phyloP scores from a whole-genome alignment of 2,329 filamentous ascomycete species.

The Penicillium vulpinum region DNA sequence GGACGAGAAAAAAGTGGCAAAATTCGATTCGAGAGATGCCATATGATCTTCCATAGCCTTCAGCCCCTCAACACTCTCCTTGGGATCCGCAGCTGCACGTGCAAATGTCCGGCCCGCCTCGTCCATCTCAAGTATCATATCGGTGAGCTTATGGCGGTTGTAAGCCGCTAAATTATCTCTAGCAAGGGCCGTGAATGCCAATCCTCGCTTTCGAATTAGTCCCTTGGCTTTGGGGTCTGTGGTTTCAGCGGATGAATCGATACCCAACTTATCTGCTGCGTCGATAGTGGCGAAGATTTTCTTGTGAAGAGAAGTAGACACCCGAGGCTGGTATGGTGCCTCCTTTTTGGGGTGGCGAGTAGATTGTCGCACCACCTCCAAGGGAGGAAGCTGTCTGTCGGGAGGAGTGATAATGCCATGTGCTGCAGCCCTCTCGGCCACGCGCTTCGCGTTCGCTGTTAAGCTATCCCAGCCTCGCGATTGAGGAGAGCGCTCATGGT shows the following conservation, averaged over 20 bases:
- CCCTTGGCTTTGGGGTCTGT: conserved; percentile 4
- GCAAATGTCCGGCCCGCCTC: conserved; percentile 25
- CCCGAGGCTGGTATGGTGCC: conserved; percentile 38
- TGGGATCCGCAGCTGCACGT: conserved; percentile 28
- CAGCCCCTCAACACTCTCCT: conserved; percentile 18
- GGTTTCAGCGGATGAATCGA: background rate
- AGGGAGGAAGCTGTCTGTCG: conserved; percentile 26
- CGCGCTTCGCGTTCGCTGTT: conserved; percentile 27
- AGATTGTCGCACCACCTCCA: conserved; percentile 27
- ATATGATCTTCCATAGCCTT: conserved; percentile 25
- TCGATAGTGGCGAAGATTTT: conserved; percentile 14
- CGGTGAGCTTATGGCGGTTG: conserved; percentile 15
- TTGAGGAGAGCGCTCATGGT: conserved; percentile 28
- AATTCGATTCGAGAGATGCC: conserved; percentile 4
- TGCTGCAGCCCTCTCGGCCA: conserved; percentile 31
- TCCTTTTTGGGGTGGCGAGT: conserved; percentile 15
- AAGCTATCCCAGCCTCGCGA: conserved; percentile 29
- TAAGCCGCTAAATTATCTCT: conserved; percentile 28
- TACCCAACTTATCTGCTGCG: conserved; percentile 24
- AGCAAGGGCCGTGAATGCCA: conserved; percentile 20
- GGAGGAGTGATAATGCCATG: conserved; percentile 32
- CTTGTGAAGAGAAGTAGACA: conserved; percentile 38
- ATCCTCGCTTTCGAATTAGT: background rate
- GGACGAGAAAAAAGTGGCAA: background rate
- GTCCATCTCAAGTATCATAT: conserved; percentile 30